Conservation (phyloP, 2,329 filamentous ascomycete species). For the Penicillium thymicola region DNA sequence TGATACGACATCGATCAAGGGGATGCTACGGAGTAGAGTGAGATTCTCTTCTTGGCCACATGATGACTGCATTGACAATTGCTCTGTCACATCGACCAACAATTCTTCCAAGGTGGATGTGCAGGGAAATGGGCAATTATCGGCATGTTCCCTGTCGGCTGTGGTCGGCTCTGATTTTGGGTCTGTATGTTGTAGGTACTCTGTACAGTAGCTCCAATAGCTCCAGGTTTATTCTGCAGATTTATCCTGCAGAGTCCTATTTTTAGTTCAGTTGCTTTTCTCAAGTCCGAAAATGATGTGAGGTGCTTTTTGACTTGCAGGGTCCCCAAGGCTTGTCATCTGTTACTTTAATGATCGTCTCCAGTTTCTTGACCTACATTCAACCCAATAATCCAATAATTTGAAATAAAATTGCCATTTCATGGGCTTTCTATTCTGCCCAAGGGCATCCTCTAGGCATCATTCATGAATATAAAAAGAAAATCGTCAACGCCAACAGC, state of each 20-base stretch:
- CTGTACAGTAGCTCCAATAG: neutral
- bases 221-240: neutral
- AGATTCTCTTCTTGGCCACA: neutral
- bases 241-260: neutral
- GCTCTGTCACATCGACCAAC: neutral
- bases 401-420: neutral
- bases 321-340: neutral
- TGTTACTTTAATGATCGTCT: neutral
- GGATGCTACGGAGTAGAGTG: neutral
- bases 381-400: neutral
- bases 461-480: constrained; percentile 14
- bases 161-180: neutral
- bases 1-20: neutral
- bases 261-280: neutral
- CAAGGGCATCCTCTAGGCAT: constrained; percentile 21
- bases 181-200: neutral
- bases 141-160: neutral
- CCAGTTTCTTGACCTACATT: neutral
- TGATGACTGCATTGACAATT: neutral
- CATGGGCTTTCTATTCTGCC: constrained; percentile 17
- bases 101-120: neutral
- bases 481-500: constrained; percentile 11
- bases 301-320: constrained; percentile 3
- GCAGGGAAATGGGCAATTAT: neutral
- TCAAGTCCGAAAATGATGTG: neutral